Evolutionary conservation across 305 asterid species (phyloP), one percentile per base, ranked within the genome.

Genomic region (Ilex paraguariensis): DNA sequence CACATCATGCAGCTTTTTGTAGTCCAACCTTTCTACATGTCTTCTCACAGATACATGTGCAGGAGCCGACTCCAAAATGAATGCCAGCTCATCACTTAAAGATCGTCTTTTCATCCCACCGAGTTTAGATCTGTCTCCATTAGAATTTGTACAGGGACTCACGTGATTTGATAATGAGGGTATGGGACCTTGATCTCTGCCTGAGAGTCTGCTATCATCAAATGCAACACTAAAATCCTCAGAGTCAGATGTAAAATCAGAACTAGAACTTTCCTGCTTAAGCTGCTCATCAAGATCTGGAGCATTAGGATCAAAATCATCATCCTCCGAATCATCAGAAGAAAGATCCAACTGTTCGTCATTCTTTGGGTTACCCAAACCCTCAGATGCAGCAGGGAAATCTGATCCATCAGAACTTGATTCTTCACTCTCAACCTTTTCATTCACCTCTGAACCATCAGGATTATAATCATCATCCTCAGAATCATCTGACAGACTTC

Each of bases 261-360:
- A 93, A 74, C 88, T 71, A 51, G 96, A 90, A 73, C 79, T 67
- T 62, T 81, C 90, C 71, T 74, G 67, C 74, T 83, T 69, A 66
- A 58, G 82, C 63, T 68, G 78, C 65, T 70, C 75, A 55, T 76
- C 82, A 61, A 65, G 51, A 64, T 80, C 76, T n/a, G 82, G 73
- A 74, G 77, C 85, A 66, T 77, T 54, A 32, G 95, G 99, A 71
- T 86, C 87, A 76, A 72, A 94, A 77, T 94, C 95, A 67, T 81
- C 97, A 72, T 94, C 99, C 75, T 86, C 97, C 10, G 97, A 90
- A 81, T 94, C 99, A 62, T 93, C 99, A 72, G 97, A 87, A 69
- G 96, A 90, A 71, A 84, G 80, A 67, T 82, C 87, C 66, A 62
- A 40, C 45, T 69, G 77, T 13, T 81, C 79, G 52, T 73, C 68